Conservation (phyloP, 2,329 filamentous ascomycete genomes). For the Epichloe elymi region DNA sequence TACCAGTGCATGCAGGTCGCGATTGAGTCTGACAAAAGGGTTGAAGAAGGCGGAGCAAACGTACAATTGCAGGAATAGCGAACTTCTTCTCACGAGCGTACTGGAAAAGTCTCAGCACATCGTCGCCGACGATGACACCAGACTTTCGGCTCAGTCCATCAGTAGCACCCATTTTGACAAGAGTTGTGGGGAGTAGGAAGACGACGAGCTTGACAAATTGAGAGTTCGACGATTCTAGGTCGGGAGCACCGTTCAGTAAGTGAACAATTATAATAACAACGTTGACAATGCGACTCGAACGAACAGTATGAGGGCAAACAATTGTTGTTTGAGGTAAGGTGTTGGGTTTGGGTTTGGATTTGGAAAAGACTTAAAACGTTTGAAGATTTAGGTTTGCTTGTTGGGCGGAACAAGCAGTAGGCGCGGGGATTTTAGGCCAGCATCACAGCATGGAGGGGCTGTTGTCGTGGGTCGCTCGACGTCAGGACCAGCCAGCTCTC, state of each 20-base stretch:
- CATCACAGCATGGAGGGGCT: constrained; percentile 3
- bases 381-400: not conserved
- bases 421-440: constrained; percentile 4
- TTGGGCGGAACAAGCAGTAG: not conserved
- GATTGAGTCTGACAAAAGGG: not conserved
- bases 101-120: constrained; percentile 60
- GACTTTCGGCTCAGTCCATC: constrained; percentile 37
- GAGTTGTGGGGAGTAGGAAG: not conserved
- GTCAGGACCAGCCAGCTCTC: not conserved
- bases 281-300: not conserved
- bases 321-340: not conserved
- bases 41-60: constrained; percentile 6
- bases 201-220: not conserved
- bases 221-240: not conserved
- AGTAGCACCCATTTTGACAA: constrained; percentile 20
- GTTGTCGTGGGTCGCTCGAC: not conserved
- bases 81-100: constrained; percentile 80
- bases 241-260: not conserved
- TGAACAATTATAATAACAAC: not conserved
- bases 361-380: not conserved
- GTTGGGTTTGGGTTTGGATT: not conserved
- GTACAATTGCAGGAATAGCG: constrained; percentile 67
- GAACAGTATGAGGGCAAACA: not conserved
- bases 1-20: not conserved
- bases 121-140: constrained; percentile 41